Conservation (phyloP, 2,329 filamentous ascomycete species). For the Balansia obtecta region DNA sequence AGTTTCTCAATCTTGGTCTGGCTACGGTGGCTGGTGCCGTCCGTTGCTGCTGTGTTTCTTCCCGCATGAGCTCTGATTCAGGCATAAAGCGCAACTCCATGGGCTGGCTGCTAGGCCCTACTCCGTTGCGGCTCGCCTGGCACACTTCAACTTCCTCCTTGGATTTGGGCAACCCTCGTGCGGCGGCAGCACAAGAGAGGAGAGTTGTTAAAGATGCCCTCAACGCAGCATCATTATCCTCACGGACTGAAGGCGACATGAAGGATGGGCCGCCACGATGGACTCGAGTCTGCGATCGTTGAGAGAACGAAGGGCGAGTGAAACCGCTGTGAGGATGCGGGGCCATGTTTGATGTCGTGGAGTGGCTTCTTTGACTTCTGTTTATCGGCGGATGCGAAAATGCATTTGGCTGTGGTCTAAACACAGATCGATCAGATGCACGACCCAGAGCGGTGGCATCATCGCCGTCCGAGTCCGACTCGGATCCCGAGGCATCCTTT, state of each 20-base stretch:
- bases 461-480: constrained; percentile 50
- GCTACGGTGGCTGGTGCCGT: constrained; percentile 11
- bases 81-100: constrained; percentile 47
- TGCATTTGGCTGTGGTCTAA: constrained; percentile 82
- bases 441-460: constrained; percentile 69
- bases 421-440: constrained; percentile 40
- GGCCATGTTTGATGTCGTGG: constrained; percentile 34
- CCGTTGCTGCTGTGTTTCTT: constrained; percentile 11
- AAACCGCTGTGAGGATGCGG: constrained; percentile 38
- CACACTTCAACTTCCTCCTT: constrained; percentile 31
- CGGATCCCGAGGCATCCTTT: constrained; percentile 33
- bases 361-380: constrained; percentile 34
- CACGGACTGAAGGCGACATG: constrained; percentile 62
- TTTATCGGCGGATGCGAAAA: constrained; percentile 70
- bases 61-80: constrained; percentile 44
- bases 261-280: constrained; percentile 43
- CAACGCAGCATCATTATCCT: constrained; percentile 86
- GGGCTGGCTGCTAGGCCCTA: constrained; percentile 37
- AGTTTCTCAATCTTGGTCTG: constrained; percentile 12
- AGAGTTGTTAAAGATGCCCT: constrained; percentile 89
- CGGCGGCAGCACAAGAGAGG: constrained; percentile 87
- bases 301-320: constrained; percentile 35
- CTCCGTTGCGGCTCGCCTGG: constrained; percentile 21
- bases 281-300: constrained; percentile 33
- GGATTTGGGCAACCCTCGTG: constrained; percentile 64